A percentile compares a stretch with the other conserved stretches of the same genome.
These are phyloP conservation scores for Aureobasidium musti DNA, from an alignment of 2,329 filamentous ascomycete genomes.

Conservation along the genomic window DNA sequence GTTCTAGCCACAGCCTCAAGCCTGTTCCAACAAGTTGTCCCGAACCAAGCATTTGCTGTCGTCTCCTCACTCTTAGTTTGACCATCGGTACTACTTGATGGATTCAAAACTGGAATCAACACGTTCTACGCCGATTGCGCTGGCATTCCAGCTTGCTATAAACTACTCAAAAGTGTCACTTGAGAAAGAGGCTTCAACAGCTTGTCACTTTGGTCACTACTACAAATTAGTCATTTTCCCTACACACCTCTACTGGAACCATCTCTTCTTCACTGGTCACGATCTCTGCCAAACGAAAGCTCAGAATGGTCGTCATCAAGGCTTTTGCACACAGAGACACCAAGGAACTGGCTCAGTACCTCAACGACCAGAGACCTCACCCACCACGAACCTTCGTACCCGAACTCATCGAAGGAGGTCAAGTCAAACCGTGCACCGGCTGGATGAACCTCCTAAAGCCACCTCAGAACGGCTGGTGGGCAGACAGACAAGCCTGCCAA, in stretches of 20 bases:
- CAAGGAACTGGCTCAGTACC: neutral
- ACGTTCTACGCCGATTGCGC: neutral
- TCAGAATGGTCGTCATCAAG: slow-evolving; percentile 15
- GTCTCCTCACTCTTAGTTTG: neutral
- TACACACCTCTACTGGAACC: neutral
- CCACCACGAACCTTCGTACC: slow-evolving; percentile 19
- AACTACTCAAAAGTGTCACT: neutral
- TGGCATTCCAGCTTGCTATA: too few relatives aligned
- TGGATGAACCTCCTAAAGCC: slow-evolving; percentile 17
- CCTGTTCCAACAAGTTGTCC: neutral
- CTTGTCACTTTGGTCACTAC: neutral
- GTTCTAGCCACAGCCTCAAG: neutral
- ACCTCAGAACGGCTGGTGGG: slow-evolving; percentile 20
- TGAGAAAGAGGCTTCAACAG: neutral
- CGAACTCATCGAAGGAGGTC: slow-evolving; percentile 13
- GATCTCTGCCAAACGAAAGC: neutral
- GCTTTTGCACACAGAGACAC: slow-evolving; percentile 3
- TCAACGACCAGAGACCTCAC: slow-evolving; percentile 5
- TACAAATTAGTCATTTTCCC: neutral
- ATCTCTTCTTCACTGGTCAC: neutral
- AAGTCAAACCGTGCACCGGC: slow-evolving; percentile 21
- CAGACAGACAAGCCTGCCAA: slow-evolving; percentile 9
- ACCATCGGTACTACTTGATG: slow-evolving; percentile 5
- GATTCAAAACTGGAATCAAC: neutral
- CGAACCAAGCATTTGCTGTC: slow-evolving; percentile 1